Percentiles rank a stretch among this genome's conserved stretches.
These are phyloP conservation scores for Acacia confusa DNA, from an alignment of 306 rosid species.

Conservation along the genomic window DNA sequence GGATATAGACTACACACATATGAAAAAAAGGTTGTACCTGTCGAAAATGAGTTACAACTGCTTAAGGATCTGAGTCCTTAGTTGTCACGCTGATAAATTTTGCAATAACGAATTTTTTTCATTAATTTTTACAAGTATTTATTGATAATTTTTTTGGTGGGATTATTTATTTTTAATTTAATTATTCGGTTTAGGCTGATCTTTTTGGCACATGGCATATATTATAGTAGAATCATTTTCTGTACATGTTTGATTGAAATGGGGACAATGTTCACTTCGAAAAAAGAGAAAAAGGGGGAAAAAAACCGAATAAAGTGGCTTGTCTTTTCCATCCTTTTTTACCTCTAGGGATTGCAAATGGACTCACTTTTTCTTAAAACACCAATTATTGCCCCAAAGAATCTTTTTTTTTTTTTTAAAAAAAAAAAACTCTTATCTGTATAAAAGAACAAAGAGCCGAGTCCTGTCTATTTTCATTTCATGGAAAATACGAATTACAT, in stretches of 20 bases:
- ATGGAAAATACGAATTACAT: not conserved
- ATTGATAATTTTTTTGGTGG: not conserved
- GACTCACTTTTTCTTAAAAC: not conserved
- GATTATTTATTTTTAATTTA: not conserved
- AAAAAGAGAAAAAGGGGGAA: too few relatives aligned
- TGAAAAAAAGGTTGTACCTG: too few relatives aligned
- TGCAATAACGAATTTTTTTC: too few relatives aligned
- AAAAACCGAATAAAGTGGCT: not conserved
- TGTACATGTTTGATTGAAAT: not conserved
- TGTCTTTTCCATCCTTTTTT: not conserved
- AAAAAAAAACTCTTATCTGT: too few relatives aligned
- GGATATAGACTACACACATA: too few relatives aligned
- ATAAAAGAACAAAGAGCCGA: not conserved
- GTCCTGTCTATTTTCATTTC: not conserved
- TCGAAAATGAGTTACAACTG: too few relatives aligned
- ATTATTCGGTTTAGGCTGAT: not conserved
- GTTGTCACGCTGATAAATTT: too few relatives aligned
- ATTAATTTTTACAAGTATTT: too few relatives aligned
- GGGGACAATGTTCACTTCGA: not conserved
- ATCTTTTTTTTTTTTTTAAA: not conserved
- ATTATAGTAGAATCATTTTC: not conserved
- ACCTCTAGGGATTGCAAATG: not conserved
- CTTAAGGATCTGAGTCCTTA: too few relatives aligned
- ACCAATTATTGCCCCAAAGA: slow-evolving; percentile 11
- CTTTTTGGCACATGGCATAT: not conserved